phyloP scores from a whole-genome alignment of 2,329 filamentous ascomycete genomes.

The Cadophora sp. region DNA sequence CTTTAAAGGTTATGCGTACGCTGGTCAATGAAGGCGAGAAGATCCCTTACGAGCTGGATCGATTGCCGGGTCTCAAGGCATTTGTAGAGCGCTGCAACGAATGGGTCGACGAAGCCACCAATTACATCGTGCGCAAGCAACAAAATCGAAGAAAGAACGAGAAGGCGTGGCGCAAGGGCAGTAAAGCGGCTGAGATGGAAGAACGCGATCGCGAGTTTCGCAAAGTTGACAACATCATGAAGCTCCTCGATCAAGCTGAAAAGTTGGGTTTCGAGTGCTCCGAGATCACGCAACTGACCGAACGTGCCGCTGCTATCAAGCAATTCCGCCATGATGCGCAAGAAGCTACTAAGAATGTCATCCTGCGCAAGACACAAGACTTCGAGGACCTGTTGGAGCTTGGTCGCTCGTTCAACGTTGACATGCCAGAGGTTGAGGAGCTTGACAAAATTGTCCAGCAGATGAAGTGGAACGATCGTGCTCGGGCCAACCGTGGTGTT shows the following conservation, averaged over 20 bases:
- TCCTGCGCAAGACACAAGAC: slow-evolving; percentile 69
- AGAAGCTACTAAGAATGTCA: slow-evolving; percentile 70
- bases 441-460: slow-evolving; percentile 83
- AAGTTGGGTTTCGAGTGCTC: slow-evolving; percentile 91
- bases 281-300: slow-evolving; percentile 84
- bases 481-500: slow-evolving; percentile 66
- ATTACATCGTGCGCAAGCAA: slow-evolving; percentile 96
- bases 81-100: slow-evolving; percentile 98
- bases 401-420: slow-evolving; percentile 87
- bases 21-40: slow-evolving; percentile 93
- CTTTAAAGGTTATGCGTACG: slow-evolving; percentile 83
- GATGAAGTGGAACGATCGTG: slow-evolving; percentile 86
- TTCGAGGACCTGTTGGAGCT: slow-evolving; percentile 92
- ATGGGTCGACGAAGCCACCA: slow-evolving; percentile 96
- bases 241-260: slow-evolving; percentile 83
- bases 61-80: slow-evolving; percentile 79
- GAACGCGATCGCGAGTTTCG: slow-evolving; percentile 84
- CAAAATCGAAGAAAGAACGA: slow-evolving; percentile 97
- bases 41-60: slow-evolving; percentile 88
- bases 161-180: slow-evolving; percentile 79
- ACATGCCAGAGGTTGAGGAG: slow-evolving; percentile 85
- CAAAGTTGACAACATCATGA: slow-evolving; percentile 86
- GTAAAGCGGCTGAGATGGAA: slow-evolving; percentile 81
- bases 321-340: slow-evolving; percentile 82
- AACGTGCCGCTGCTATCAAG: slow-evolving; percentile 84